Conservation (phyloP, 768 basidiomycete species). For the Pisolithus marmoratus region DNA sequence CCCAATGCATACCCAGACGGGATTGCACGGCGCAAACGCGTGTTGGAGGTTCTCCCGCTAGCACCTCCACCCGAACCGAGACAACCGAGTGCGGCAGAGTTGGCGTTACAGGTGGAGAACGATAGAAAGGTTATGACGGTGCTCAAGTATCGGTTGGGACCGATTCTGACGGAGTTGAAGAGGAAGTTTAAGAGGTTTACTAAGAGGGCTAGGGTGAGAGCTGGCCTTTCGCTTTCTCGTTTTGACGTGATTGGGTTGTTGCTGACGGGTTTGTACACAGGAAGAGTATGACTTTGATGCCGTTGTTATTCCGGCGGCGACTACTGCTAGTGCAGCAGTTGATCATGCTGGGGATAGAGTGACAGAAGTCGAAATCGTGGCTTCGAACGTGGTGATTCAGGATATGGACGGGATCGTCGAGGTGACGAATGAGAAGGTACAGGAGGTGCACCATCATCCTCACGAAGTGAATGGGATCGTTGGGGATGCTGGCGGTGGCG, state of each 20-base stretch:
- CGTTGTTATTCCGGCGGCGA: neutral
- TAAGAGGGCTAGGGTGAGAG: conserved; percentile 67
- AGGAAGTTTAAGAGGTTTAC: conserved; percentile 90
- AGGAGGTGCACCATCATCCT: conserved; percentile 13
- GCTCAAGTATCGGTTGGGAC: conserved; percentile 86
- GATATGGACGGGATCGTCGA: conserved; percentile 40
- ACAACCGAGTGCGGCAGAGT: conserved; percentile 73
- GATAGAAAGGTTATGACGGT: conserved; percentile 75
- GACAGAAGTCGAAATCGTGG: conserved; percentile 29
- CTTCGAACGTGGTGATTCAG: conserved; percentile 34
- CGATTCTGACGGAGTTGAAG: conserved; percentile 83
- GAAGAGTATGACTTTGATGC: conserved; percentile 66
- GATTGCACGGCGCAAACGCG: conserved; percentile 71
- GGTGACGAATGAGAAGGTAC: conserved; percentile 31
- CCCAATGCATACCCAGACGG: conserved; percentile 91
- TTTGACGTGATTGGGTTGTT: neutral
- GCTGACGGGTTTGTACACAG: conserved; percentile 30
- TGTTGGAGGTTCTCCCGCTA: conserved; percentile 79
- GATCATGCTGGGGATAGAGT: neutral
- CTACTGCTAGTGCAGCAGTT: neutral
- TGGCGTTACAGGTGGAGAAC: conserved; percentile 75
- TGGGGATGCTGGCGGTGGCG: no score
- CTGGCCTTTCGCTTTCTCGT: neutral
- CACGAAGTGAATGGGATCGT: no score
- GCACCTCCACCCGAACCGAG: conserved; percentile 89